Conservation (phyloP, 2,329 filamentous ascomycete species). For the Phialophora tarda region DNA sequence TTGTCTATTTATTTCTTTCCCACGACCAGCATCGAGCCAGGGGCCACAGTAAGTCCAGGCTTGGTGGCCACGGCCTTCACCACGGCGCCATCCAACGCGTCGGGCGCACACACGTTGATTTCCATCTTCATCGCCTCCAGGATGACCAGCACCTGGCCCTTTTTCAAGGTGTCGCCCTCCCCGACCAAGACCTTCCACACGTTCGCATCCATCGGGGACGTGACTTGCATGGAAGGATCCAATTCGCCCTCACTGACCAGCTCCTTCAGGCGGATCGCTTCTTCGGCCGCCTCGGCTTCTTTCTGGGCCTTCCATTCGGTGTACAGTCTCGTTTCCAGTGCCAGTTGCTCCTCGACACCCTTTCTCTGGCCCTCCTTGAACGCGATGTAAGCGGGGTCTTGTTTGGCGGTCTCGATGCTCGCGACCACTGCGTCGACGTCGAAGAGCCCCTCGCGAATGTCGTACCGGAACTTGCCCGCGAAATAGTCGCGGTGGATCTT, state of each 20-base stretch:
- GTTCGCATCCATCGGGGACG: constrained; percentile 55
- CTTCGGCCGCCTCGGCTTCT: constrained; percentile 43
- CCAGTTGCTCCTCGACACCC: background rate
- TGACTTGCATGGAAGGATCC: constrained; percentile 38
- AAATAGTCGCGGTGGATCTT: constrained; percentile 51
- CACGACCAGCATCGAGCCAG: background rate
- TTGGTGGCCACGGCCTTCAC: background rate
- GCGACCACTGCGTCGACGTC: constrained; percentile 43
- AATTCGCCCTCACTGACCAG: background rate
- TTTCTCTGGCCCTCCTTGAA: background rate
- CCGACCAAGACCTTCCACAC: constrained; percentile 59
- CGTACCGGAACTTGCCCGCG: constrained; percentile 59
- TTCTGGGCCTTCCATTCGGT: constrained; percentile 41
- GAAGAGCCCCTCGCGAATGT: constrained; percentile 56
- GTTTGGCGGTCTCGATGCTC: background rate
- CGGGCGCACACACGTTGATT: constrained; percentile 48
- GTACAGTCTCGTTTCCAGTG: constrained; percentile 1
- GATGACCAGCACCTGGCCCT: constrained; percentile 44
- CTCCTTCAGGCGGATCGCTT: background rate
- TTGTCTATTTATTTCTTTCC: background rate
- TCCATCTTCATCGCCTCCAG: constrained; percentile 65
- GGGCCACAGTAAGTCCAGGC: background rate
- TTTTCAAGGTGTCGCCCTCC: constrained; percentile 49
- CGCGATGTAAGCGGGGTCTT: background rate
- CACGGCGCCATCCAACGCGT: background rate